Evolutionary conservation across 345 rosid genomes (phyloP).

Genomic region (Eucalyptus cloeziana): DNA sequence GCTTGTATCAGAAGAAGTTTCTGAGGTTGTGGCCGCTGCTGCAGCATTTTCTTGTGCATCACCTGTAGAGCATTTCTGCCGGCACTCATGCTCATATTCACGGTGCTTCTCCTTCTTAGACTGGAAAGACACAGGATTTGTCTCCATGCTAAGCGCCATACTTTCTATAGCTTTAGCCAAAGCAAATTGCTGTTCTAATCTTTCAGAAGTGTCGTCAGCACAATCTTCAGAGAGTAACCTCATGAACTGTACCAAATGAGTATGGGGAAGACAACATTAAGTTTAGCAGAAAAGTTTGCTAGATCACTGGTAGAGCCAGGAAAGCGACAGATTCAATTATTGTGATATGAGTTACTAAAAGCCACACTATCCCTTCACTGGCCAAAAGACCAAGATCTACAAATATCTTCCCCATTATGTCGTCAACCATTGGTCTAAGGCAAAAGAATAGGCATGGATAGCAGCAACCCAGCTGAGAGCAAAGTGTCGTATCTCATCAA

Average conservation of each 20-base stretch:
- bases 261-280: neutral
- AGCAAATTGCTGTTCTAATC: constrained; percentile 48
- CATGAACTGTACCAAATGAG: constrained; percentile 31
- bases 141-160: constrained; percentile 42
- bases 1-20: constrained; percentile 1
- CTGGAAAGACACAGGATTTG: constrained; percentile 27
- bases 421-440: neutral
- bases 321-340: neutral
- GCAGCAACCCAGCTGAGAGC: neutral
- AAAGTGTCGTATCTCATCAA: neutral
- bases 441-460: neutral
- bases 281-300: neutral
- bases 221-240: constrained; percentile 75
- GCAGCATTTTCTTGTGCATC: constrained; percentile 30
- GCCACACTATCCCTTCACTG: neutral
- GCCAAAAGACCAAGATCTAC: neutral
- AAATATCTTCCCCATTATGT: neutral
- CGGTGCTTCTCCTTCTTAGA: constrained; percentile 65
- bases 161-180: constrained; percentile 69
- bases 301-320: neutral
- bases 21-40: neutral
- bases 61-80: constrained; percentile 39
- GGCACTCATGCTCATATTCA: constrained; percentile 63
- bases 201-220: constrained; percentile 31
- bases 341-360: neutral